These are phyloP conservation scores for Geranium incanum DNA, from an alignment of 441 rosid genomes.

Conservation along the genomic window DNA sequence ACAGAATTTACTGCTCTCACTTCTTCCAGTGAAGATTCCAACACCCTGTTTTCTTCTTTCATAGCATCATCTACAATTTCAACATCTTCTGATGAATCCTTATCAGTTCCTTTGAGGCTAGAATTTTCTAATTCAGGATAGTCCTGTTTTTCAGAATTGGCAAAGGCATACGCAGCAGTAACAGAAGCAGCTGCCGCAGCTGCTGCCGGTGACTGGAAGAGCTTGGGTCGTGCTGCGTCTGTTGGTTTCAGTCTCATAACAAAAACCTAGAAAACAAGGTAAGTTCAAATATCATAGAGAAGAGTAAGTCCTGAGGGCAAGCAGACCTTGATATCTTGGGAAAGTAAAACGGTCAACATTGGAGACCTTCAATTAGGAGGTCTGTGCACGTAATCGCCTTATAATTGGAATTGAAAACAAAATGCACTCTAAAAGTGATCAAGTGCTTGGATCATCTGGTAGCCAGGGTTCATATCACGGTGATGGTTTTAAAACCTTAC, in stretches of 20 bases:
- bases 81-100: conserved; percentile 31
- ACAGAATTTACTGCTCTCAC: conserved; percentile 17
- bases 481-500: too few species aligned
- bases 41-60: conserved; percentile 57
- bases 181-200: conserved; percentile 99
- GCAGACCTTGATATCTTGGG: too few species aligned
- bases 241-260: conserved; percentile 67
- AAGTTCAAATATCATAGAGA: conserved; percentile 16
- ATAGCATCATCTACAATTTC: conserved; percentile 40
- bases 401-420: too few species aligned
- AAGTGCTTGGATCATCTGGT: too few species aligned
- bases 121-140: conserved; percentile 34
- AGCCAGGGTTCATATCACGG: too few species aligned
- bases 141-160: conserved; percentile 76
- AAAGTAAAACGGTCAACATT: too few species aligned
- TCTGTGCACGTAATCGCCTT: too few species aligned
- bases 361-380: too few species aligned
- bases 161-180: conserved; percentile 82
- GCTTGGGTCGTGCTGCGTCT: conserved; percentile 59
- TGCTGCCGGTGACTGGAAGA: conserved; percentile 88
- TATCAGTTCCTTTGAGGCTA: conserved; percentile 35
- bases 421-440: too few species aligned
- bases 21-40: conserved; percentile 15
- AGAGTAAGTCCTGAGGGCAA: background rate
- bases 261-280: conserved; percentile 44